Conservation (phyloP, 257 asterid species). For the Ocimum tenuiflorum region DNA sequence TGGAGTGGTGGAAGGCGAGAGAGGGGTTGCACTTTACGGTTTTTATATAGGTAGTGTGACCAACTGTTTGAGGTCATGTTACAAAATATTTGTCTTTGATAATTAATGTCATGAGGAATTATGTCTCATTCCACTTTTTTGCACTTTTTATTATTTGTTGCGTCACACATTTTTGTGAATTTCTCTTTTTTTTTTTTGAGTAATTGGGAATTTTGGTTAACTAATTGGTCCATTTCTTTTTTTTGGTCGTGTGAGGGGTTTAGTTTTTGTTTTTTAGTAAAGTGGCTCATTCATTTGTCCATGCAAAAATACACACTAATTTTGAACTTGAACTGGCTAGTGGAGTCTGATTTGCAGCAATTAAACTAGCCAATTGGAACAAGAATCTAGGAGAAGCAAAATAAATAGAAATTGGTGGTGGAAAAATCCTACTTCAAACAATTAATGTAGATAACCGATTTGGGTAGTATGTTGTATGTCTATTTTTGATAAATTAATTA, state of each 20-base stretch:
- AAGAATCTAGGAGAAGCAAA: not conserved
- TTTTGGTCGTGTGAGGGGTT: conserved; percentile 8
- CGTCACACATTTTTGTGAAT: conserved; percentile 29
- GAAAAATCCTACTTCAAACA: not conserved
- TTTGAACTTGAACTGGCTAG: conserved; percentile 1
- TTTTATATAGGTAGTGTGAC: conserved; percentile 35
- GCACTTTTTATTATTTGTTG: conserved; percentile 18
- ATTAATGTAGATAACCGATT: too few species aligned
- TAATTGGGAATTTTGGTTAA: conserved; percentile 22
- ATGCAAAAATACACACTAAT: conserved; percentile 24
- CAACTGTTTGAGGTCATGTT: conserved; percentile 11
- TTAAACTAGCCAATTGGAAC: conserved; percentile 19
- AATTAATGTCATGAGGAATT: conserved; percentile 9
- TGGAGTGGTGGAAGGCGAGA: conserved; percentile 19
- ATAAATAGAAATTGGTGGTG: not conserved
- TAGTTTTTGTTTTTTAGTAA: conserved; percentile 10
- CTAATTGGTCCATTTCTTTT: conserved; percentile 29
- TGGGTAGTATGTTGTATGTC: too few species aligned
- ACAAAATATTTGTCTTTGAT: conserved; percentile 3
- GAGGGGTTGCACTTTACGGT: conserved; percentile 30
- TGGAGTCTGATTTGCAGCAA: conserved; percentile 8
- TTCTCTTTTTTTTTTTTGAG: not conserved
- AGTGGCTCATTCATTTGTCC: conserved; percentile 25
- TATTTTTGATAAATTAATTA: too few species aligned
- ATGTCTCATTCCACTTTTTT: conserved; percentile 23